Evolutionary conservation across 2,329 filamentous ascomycete species (phyloP), one percentile per base, ranked within the genome.

Genomic region (Xylariaceae sp.): DNA sequence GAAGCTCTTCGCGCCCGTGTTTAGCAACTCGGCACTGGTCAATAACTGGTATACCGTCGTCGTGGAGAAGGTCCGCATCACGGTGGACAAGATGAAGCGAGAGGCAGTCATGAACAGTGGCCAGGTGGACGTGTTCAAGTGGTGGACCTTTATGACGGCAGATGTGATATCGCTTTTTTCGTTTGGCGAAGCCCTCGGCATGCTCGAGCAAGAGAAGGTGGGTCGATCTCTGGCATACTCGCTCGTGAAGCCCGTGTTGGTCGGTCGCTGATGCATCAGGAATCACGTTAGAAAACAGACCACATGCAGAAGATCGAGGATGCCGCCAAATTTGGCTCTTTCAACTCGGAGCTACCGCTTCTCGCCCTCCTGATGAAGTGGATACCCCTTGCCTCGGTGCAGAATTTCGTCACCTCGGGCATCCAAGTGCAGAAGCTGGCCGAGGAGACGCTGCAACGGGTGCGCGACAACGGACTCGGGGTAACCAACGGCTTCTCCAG

Each of bases 71-170:
- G 13, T 27, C 14, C 8, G 13, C 8, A 8, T 15, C 14, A 13
- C 25, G 25, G 25, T 27, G 10, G 7, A 6, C 25, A 9, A 8
- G 25, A 27, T 27, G 25, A 8, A 14, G 25, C 7, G 14, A 14
- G 25, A 27, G 13, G 25, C 25, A 15, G 14, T 14, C 8, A 27
- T 12, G 10, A 14, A 14, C 7, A 12, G 21, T 7, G 7, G 25
- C 14, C 7, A 9, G 6, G 25, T 27, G 6, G 28, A 29, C 13
- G 17, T 29, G 14, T 16, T 29, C 11, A 17, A 29, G 28, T 29
- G 28, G 28, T 29, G 28, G 28, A 29, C 28, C 5, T 13, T 29
- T 8, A 29, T 29, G 28, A 18, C 28, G 9, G 7, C 28, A 11
- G 28, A 29, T 19, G 28, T 29, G 11, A 16, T 14, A 27, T 27